Evolutionary conservation across 2,329 filamentous ascomycete genomes (phyloP).

Genomic region (Torrubiella hemipterigena): DNA sequence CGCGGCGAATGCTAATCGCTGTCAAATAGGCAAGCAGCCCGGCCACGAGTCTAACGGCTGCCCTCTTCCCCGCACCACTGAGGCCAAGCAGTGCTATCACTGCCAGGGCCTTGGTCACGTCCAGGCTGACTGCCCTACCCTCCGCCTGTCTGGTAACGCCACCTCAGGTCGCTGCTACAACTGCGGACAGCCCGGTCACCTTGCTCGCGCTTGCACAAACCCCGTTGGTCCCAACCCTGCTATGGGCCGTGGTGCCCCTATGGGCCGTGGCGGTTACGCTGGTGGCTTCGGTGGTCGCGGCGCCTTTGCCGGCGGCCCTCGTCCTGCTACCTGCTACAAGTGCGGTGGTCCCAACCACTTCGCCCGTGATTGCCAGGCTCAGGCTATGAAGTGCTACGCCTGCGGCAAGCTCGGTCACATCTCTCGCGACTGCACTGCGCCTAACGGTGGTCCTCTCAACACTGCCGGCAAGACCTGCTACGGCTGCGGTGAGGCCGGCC

Average conservation of each 20-base stretch:
- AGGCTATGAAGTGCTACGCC: constrained; percentile 97
- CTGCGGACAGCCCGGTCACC: constrained; percentile 84
- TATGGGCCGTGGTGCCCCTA: constrained; percentile 54
- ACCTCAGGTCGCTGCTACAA: constrained; percentile 90
- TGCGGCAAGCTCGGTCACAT: constrained; percentile 94
- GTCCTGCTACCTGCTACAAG: constrained; percentile 62
- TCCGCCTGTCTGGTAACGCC: constrained; percentile 75
- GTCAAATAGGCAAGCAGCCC: constrained; percentile 9
- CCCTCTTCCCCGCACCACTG: constrained; percentile 90
- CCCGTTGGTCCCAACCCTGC: constrained; percentile 46
- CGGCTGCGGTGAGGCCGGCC: constrained; percentile 87
- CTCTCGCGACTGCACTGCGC: constrained; percentile 85
- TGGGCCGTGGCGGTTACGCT: constrained; percentile 59
- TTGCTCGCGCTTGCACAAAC: constrained; percentile 81
- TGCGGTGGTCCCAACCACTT: constrained; percentile 91
- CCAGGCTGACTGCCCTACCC: constrained; percentile 95
- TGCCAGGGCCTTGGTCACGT: constrained; percentile 98
- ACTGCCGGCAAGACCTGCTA: constrained; percentile 98
- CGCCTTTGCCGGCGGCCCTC: constrained; percentile 59
- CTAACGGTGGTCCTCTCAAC: constrained; percentile 91
- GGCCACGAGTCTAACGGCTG: constrained; percentile 97
- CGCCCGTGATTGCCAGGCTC: constrained; percentile 93
- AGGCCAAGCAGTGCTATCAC: constrained; percentile 99
- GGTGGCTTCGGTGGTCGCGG: constrained; percentile 55
- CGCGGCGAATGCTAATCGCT: too few species aligned